Base-by-base conservation (phyloP, 805 yeast species). In the Wickerhamiella spandovensis region DNA sequence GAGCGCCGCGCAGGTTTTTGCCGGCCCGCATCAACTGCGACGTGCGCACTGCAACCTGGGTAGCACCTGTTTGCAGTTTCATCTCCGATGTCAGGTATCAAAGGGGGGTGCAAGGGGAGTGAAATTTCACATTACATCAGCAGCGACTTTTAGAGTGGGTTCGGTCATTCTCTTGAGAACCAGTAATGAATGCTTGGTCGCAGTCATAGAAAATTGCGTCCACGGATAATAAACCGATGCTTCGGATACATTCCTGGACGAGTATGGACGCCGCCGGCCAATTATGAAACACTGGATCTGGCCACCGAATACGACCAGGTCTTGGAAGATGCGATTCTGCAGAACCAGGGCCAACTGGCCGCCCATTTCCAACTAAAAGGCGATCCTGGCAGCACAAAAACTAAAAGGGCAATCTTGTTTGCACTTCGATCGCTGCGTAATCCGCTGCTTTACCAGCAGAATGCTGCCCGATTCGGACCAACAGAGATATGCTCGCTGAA, bases 1-100 rank as follows among this genome's bases (percentile, higher is more conserved):
- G 46, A 15, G 13, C 52, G 43, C 54, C 55, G 17, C 52, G 43
- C 10, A 44, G 43, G 10, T 48, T 53, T n/a, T 82, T 69, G 1
- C 94, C 90, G 0, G 84, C 75, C 58, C 72, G 73, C 55, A 90
- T 68, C 58, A 80, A 80, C 52, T 82, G 81, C 1, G 95, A 81
- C 0, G 95, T 84, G 60, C 88, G 77, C 65, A 84, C 84, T 44
- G 89, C 75, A 2, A 89, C 84, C 55, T 77, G 77, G 28, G 81
- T 76, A 28, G 96, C 95, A 52, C 77, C 73, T 18, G 80, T 82
- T 61, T 82, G 84, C 54, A 82, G 77, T 75, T 81, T 86, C 88
- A 79, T 81, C 46, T 15, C 39, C 20, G 39, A 35, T 13, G 32
- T 12, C 12, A 9, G 32, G 7, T 12, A 28, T 25, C 10, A 6